phyloP scores from a whole-genome alignment of 2,329 filamentous ascomycete species.

The Alternaria novae-zelandiae region DNA sequence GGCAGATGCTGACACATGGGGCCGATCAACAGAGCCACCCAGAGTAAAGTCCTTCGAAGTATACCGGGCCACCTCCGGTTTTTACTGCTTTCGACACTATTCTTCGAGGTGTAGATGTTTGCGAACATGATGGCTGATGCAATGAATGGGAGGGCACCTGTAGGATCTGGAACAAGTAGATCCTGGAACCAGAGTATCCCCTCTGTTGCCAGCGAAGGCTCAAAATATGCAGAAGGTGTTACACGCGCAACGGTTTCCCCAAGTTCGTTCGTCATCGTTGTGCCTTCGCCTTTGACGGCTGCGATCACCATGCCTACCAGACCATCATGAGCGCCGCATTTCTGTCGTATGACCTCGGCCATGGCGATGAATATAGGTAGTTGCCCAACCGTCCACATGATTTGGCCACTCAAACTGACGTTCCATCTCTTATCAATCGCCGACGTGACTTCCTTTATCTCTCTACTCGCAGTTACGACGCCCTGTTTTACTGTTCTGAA shows the following conservation, averaged over 20 bases:
- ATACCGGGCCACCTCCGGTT: conserved; percentile 18
- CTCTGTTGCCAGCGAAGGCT: conserved; percentile 61
- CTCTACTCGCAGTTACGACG: conserved; percentile 10
- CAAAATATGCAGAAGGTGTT: conserved; percentile 42
- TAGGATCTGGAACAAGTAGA: conserved; percentile 61
- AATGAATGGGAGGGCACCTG: conserved; percentile 56
- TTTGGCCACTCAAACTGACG: conserved; percentile 29
- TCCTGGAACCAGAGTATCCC: conserved; percentile 68
- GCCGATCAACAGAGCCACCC: conserved; percentile 40
- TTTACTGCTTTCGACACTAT: conserved; percentile 19
- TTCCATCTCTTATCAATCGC: conserved; percentile 41
- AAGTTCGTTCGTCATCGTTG: not conserved
- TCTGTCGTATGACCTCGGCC: conserved; percentile 46
- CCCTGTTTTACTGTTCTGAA: conserved; percentile 30
- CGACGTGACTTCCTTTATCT: conserved; percentile 27
- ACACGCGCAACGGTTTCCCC: conserved; percentile 11
- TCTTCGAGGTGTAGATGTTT: conserved; percentile 51
- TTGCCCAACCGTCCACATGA: conserved; percentile 39
- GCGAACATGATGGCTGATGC: conserved; percentile 58
- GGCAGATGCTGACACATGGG: conserved; percentile 46
- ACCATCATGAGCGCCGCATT: conserved; percentile 40
- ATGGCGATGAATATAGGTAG: conserved; percentile 48
- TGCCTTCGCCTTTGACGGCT: conserved; percentile 10
- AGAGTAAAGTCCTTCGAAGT: conserved; percentile 35
- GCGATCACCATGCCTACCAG: conserved; percentile 35